Conservation (phyloP, 139 green algal genomes). For the Chlamydomonas sphaeroides region DNA sequence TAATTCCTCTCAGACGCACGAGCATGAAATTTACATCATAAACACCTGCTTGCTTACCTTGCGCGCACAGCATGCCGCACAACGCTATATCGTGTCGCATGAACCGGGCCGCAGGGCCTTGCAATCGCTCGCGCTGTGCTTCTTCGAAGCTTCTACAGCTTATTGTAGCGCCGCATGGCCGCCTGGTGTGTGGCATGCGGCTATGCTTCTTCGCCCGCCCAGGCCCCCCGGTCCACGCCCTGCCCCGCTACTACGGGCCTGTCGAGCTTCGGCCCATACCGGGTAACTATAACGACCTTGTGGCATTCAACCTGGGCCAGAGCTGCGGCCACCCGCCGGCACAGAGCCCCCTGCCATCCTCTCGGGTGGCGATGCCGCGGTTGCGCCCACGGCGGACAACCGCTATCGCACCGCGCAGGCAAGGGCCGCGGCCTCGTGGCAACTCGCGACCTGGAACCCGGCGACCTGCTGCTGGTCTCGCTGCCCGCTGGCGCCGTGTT, state of each 20-base stretch:
- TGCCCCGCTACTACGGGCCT: slow-evolving; percentile 10
- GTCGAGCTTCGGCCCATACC: background rate
- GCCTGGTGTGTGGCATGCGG: no score
- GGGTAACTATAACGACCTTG: background rate
- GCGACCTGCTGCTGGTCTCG: slow-evolving; percentile 22
- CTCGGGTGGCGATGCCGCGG: background rate
- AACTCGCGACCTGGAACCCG: background rate
- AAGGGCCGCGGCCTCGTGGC: slow-evolving; percentile 23
- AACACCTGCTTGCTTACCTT: no score
- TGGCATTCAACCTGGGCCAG: background rate
- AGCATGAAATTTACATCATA: no score
- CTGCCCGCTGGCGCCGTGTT: background rate
- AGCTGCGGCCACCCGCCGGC: background rate
- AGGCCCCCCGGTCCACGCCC: no score
- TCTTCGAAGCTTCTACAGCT: no score
- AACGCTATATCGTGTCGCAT: no score
- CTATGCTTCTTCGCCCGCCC: no score
- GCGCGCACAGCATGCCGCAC: no score
- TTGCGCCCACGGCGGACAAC: background rate
- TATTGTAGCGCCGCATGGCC: no score
- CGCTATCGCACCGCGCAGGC: background rate
- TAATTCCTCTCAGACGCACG: no score
- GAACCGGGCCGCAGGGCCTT: no score
- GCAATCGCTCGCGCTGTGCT: no score
- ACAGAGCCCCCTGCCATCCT: background rate